These are phyloP conservation scores for Smittium culicis DNA, from an alignment of 371 early-diverging fungal species.

Conservation along the genomic window DNA sequence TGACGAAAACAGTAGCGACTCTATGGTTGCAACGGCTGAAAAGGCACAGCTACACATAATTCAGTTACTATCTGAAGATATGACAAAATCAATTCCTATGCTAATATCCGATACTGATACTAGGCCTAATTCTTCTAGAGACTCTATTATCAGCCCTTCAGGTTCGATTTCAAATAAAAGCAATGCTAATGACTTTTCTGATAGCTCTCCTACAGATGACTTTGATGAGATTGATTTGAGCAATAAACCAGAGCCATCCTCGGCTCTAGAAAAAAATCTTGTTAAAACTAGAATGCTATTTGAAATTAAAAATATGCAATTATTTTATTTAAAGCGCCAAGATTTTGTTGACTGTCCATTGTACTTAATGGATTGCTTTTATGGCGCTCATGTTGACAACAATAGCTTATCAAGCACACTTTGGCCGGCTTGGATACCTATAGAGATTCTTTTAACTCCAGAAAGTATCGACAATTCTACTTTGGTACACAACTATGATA, in stretches of 20 bases:
- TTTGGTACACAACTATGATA: neutral
- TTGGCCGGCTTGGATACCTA: constrained; percentile 77
- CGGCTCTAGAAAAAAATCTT: constrained; percentile 31
- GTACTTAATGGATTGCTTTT: constrained; percentile 53
- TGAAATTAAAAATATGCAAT: constrained; percentile 60
- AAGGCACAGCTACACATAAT: constrained; percentile 31
- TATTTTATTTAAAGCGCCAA: constrained; percentile 26
- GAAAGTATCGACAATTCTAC: constrained; percentile 13
- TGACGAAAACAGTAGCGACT: constrained; percentile 25
- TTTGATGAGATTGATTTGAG: neutral
- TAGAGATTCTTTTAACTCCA: constrained; percentile 58
- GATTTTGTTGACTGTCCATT: constrained; percentile 28
- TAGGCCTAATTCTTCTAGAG: neutral
- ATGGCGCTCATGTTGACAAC: constrained; percentile 41
- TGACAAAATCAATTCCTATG: too few species aligned
- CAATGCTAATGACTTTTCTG: neutral
- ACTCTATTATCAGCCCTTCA: neutral
- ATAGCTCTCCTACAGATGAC: neutral
- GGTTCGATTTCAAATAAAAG: neutral
- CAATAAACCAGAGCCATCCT: too few species aligned
- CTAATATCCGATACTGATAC: too few species aligned
- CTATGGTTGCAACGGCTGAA: constrained; percentile 31
- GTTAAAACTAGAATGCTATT: constrained; percentile 58
- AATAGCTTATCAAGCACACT: constrained; percentile 35
- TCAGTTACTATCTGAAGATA: constrained; percentile 21